Evolutionary conservation across 164 flowering plant species (phyloP).

Genomic region (Cinnamomum chago): DNA sequence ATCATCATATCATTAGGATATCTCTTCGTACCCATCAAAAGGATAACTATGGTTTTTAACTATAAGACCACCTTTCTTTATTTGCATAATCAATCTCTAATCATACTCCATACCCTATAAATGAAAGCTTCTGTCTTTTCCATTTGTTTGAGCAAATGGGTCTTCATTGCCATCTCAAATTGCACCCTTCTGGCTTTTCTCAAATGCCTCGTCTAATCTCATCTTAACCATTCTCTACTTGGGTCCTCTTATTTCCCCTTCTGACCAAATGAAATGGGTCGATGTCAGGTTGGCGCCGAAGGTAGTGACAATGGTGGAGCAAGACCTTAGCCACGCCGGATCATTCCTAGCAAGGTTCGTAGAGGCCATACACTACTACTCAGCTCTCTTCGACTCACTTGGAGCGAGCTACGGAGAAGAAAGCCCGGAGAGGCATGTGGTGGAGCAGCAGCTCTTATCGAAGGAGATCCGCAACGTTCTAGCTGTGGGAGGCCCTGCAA

Average conservation of each 20-base stretch:
- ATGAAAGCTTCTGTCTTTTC: too few species aligned
- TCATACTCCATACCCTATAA: too few species aligned
- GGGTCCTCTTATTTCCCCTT: background rate
- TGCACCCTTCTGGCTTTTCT: too few species aligned
- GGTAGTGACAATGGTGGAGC: slow-evolving; percentile 97
- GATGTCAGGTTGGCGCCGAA: slow-evolving; percentile 77
- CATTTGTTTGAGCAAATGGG: too few species aligned
- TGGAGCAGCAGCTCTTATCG: slow-evolving; percentile 88
- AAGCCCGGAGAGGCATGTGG: slow-evolving; percentile 90
- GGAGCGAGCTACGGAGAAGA: slow-evolving; percentile 96
- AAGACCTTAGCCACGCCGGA: slow-evolving; percentile 86
- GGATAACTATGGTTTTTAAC: too few species aligned
- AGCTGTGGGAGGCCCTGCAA: slow-evolving; percentile 75
- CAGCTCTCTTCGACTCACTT: slow-evolving; percentile 90
- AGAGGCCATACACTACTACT: slow-evolving; percentile 97
- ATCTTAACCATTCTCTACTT: too few species aligned
- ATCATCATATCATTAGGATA: too few species aligned
- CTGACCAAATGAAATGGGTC: background rate
- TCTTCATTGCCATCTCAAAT: too few species aligned
- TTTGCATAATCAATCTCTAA: too few species aligned
- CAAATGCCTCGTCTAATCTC: too few species aligned
- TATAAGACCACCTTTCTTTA: too few species aligned
- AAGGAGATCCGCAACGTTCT: slow-evolving; percentile 70
- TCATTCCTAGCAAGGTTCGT: slow-evolving; percentile 87
- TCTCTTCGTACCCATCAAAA: too few species aligned